Percentiles rank a stretch among this genome's conserved stretches.
These are phyloP conservation scores for Elongisporangium prolatum DNA, from an alignment of 352 stramenopile species.

Conservation along the genomic window DNA sequence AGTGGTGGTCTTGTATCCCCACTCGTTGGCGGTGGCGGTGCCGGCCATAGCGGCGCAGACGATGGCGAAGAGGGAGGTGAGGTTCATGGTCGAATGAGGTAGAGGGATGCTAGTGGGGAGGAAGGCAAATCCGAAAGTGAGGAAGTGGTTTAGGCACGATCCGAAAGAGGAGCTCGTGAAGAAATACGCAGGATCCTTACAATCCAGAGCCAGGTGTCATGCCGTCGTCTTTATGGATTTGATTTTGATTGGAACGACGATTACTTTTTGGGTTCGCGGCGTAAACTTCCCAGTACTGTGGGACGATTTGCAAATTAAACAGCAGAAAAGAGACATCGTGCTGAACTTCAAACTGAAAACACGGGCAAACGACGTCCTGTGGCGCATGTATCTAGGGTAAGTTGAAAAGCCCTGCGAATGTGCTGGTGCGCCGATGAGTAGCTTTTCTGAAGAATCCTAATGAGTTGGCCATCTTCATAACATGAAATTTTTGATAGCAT, in stretches of 20 bases:
- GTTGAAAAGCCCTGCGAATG: neutral
- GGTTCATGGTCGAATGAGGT: neutral
- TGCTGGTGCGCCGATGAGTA: neutral
- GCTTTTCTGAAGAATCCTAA: neutral
- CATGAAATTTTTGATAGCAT: neutral
- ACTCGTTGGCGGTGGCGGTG: conserved; percentile 12
- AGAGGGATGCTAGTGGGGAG: neutral
- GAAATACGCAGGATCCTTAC: neutral
- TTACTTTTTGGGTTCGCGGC: neutral
- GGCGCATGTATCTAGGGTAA: neutral
- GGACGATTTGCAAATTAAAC: neutral
- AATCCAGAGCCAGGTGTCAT: neutral
- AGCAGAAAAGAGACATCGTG: neutral
- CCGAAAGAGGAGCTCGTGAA: neutral
- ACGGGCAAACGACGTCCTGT: no score
- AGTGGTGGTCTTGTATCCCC: conserved; percentile 22
- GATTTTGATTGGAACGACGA: neutral
- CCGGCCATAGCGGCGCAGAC: conserved; percentile 3
- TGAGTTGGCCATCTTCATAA: no score
- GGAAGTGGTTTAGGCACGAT: neutral
- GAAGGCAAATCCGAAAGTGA: conserved; percentile 1
- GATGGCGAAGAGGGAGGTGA: conserved; percentile 1
- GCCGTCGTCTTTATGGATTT: neutral
- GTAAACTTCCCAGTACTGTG: neutral
- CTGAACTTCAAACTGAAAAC: neutral